Percentiles rank a stretch among this genome's conserved stretches.
These are phyloP conservation scores for Ascochyta lentis DNA, from an alignment of 2,329 filamentous ascomycete genomes.

Conservation along the genomic window DNA sequence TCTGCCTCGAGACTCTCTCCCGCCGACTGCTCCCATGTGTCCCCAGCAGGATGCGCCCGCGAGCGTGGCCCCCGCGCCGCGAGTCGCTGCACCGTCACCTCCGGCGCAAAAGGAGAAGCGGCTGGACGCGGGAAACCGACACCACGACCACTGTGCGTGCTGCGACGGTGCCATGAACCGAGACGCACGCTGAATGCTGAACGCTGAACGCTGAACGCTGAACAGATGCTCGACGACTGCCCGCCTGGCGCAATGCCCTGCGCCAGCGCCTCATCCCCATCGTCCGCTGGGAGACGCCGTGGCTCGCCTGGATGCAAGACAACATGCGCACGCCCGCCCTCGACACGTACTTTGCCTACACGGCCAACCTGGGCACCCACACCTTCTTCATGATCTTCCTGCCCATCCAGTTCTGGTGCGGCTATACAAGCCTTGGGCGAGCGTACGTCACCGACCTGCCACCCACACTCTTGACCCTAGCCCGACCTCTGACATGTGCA, in stretches of 20 bases:
- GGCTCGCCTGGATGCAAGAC: constrained; percentile 85
- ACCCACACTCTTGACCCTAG: not conserved
- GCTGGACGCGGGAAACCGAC: constrained; percentile 77
- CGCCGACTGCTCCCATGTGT: constrained; percentile 33
- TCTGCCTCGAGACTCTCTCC: constrained; percentile 11
- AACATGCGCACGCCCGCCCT: constrained; percentile 80
- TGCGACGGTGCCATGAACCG: constrained; percentile 16
- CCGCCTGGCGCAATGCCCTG: constrained; percentile 84
- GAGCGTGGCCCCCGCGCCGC: constrained; percentile 6
- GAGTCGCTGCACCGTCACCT: not conserved
- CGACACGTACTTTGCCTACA: constrained; percentile 96
- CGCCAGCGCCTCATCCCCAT: constrained; percentile 84
- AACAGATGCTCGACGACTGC: constrained; percentile 81
- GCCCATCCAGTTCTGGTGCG: constrained; percentile 96
- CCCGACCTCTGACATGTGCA: constrained; percentile 30
- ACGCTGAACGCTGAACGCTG: constrained; percentile 27
- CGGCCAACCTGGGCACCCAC: constrained; percentile 94
- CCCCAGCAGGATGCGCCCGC: constrained; percentile 27
- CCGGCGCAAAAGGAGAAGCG: constrained; percentile 26
- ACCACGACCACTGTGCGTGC: constrained; percentile 66
- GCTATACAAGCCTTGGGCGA: constrained; percentile 82
- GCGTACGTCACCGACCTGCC: constrained; percentile 66
- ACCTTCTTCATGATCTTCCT: constrained; percentile 98
- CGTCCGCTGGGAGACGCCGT: constrained; percentile 92
- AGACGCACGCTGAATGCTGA: constrained; percentile 27